Evolutionary conservation across 179 eudicot genomes (phyloP), one percentile per base, ranked within the genome.

Genomic region (Spergularia azorica): DNA sequence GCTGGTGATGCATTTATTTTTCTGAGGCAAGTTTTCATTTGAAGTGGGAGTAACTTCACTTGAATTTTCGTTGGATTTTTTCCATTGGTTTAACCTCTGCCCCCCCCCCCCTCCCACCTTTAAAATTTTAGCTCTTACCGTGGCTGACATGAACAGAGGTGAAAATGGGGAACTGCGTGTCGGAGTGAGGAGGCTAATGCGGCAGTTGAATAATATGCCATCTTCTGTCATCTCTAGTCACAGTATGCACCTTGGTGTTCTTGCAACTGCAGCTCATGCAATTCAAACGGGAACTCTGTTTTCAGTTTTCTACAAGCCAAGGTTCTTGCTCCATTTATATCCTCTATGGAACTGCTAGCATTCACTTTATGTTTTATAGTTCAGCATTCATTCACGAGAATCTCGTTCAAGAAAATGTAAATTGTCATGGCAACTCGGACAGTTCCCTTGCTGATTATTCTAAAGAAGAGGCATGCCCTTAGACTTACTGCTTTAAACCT

Each of bases 1-100:
- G 95, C 98, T 74, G 97, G 98, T 76, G 98, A 95, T 84, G 93
- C 97, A 52, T 95, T 95, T 78, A 90, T 95, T 72, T 95, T 95
- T 83, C 72, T 95, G 72, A 91, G 98, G 98, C 79, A 84, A 78
- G 85, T 26, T 78, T 62, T 58, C 71, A 41, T 6, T 66, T 60
- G 4, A 48, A n/a, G 48, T 11, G 63, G 63, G 57, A 51, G 76
- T 17, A 16, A 32, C 26, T 1, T 21, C 67, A 62, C 41, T 10
- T 5, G 50, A 21, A 13, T 59, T 5, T 63, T 11, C 38, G 54
- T 58, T 32, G 13, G 26, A 55, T 67, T 14, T 9, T 38, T 7
- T 54, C 46, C 26, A 13, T 41, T 39, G 63, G n/a, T 17, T 58
- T 26, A 26, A 26, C 20, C 48, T 4, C 18, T n/a, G 16, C 32